Evolutionary conservation across 1,284 basidiomycete genomes (phyloP).

Genomic region (Agaricales sp.): DNA sequence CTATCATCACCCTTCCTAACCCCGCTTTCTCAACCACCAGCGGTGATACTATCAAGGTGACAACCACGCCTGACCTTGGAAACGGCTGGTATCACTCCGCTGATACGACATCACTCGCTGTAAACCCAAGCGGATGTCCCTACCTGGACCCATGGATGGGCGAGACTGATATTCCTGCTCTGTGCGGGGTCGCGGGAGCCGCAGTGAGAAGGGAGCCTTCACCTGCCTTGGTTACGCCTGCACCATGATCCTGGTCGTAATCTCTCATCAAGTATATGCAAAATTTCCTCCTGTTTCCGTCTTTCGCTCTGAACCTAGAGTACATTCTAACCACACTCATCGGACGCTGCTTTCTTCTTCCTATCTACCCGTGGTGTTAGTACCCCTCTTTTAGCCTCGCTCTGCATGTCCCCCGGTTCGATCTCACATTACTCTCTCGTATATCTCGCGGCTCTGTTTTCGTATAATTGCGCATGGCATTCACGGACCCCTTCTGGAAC

Average conservation of each 20-base stretch:
- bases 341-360: too few species aligned
- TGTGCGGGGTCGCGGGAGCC: neutral
- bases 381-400: too few species aligned
- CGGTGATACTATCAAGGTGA: neutral
- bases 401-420: too few species aligned
- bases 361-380: too few species aligned
- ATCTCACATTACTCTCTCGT: too few species aligned
- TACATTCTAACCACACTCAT: too few species aligned
- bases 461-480: too few species aligned
- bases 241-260: slow-evolving; percentile 1
- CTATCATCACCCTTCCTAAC: slow-evolving; percentile 1
- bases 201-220: neutral
- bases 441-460: too few species aligned
- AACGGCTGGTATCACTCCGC: neutral
- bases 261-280: too few species aligned
- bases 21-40: neutral
- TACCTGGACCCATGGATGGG: slow-evolving; percentile 3
- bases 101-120: neutral
- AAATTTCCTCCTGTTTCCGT: too few species aligned
- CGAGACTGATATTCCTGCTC: neutral
- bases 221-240: neutral
- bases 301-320: too few species aligned
- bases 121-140: neutral
- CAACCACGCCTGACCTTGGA: neutral
- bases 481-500: too few species aligned